These are phyloP conservation scores for Calonectria hongkongensis DNA, from an alignment of 2,329 filamentous ascomycete genomes.

Conservation along the genomic window DNA sequence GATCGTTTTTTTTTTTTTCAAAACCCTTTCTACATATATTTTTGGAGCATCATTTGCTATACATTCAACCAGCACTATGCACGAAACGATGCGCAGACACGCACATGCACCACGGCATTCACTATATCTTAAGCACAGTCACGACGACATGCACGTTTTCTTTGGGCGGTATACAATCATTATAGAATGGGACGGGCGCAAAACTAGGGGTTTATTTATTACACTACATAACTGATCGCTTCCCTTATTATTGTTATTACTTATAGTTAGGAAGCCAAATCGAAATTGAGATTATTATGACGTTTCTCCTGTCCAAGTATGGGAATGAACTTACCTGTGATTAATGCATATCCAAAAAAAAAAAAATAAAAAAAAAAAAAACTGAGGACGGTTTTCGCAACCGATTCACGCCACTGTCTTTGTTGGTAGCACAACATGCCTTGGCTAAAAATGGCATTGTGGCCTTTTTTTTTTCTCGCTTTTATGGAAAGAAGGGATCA, in stretches of 20 bases:
- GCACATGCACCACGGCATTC: slow-evolving; percentile 33
- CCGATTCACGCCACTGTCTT: too few relatives aligned
- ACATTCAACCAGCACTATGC: slow-evolving; percentile 19
- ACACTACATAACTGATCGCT: neutral
- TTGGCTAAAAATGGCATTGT: too few relatives aligned
- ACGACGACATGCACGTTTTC: slow-evolving; percentile 43
- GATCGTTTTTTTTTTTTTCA: slow-evolving; percentile 7
- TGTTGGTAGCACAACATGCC: too few relatives aligned
- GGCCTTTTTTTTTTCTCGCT: too few relatives aligned
- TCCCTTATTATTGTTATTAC: neutral
- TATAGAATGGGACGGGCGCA: slow-evolving; percentile 40
- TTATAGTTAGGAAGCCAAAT: neutral
- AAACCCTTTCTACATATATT: slow-evolving; percentile 16
- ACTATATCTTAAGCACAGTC: slow-evolving; percentile 29
- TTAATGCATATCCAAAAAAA: too few relatives aligned
- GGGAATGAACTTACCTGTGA: neutral
- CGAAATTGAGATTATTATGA: slow-evolving; percentile 9
- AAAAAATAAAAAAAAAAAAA: too few relatives aligned
- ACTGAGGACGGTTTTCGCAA: too few relatives aligned
- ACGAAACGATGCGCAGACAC: slow-evolving; percentile 31
- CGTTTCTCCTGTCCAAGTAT: neutral
- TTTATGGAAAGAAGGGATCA: too few relatives aligned
- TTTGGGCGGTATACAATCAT: slow-evolving; percentile 34
- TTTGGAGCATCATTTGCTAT: slow-evolving; percentile 15
- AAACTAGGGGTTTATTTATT: slow-evolving; percentile 18